Evolutionary conservation across 768 basidiomycete genomes (phyloP).

Genomic region (Goffeauzyma gilvescens): DNA sequence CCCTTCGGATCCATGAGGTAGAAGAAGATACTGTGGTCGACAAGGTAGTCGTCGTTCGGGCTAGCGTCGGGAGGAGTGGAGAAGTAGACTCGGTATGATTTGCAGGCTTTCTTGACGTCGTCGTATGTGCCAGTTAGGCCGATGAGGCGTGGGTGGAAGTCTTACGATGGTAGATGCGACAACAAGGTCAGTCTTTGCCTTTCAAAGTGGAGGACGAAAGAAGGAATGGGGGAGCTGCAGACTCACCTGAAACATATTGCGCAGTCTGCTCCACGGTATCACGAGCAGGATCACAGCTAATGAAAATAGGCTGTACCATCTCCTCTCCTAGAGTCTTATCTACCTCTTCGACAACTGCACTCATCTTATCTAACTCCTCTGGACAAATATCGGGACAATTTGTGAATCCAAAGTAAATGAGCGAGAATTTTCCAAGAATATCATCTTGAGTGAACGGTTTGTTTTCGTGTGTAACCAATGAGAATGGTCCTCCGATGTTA

Average conservation of each 20-base stretch:
- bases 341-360: slow-evolving; percentile 48
- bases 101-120: slow-evolving; percentile 69
- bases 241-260: slow-evolving; percentile 34
- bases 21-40: slow-evolving; percentile 79
- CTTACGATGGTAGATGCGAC: slow-evolving; percentile 30
- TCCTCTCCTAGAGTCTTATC: slow-evolving; percentile 47
- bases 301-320: slow-evolving; percentile 73
- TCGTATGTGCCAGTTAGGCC: slow-evolving; percentile 78
- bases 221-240: background rate
- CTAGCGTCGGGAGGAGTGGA: slow-evolving; percentile 71
- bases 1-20: slow-evolving; percentile 95
- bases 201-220: background rate
- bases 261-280: slow-evolving; percentile 42
- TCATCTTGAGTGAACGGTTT: slow-evolving; percentile 62
- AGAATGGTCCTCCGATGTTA: slow-evolving; percentile 78
- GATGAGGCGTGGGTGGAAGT: slow-evolving; percentile 79
- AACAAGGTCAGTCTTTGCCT: too few relatives aligned
- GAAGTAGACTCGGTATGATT: slow-evolving; percentile 94
- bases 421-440: slow-evolving; percentile 71
- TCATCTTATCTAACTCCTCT: slow-evolving; percentile 90
- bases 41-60: slow-evolving; percentile 69
- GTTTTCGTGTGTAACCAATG: slow-evolving; percentile 44
- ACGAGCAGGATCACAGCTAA: slow-evolving; percentile 89
- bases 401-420: slow-evolving; percentile 84
- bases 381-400: slow-evolving; percentile 99